phyloP scores from a whole-genome alignment of 441 rosid species.

The Hura crepitans region DNA sequence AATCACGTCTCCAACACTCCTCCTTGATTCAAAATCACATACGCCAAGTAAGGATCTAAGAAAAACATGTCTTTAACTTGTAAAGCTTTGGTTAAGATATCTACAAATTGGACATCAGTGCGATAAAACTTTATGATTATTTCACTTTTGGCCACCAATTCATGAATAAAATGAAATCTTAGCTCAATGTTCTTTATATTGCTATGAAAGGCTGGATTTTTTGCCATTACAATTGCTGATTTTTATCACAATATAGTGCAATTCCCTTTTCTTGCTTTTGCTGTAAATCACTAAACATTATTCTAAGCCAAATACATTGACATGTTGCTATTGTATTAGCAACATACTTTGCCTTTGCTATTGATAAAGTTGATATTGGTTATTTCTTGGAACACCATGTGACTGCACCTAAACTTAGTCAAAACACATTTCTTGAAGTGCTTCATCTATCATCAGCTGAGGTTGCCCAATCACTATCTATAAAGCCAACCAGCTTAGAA shows the following conservation, averaged over 20 bases:
- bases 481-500: no score
- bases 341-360: not conserved
- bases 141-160: not conserved
- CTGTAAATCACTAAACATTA: not conserved
- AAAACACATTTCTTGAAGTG: no score
- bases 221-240: not conserved
- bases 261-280: not conserved
- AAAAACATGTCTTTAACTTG: conserved; percentile 3
- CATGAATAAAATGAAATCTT: not conserved
- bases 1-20: not conserved
- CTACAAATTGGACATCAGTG: not conserved
- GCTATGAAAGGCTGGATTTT: not conserved
- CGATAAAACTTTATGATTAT: not conserved
- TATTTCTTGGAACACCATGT: no score
- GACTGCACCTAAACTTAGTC: no score
- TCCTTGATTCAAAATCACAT: not conserved
- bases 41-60: not conserved
- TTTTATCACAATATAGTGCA: conserved; percentile 1
- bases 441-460: no score
- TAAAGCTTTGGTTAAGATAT: not conserved
- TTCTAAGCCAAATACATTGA: not conserved
- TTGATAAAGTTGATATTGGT: no score
- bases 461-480: no score
- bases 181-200: not conserved
- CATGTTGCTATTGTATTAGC: not conserved